Evolutionary conservation across 257 asterid genomes (phyloP).

Genomic region (Gentiana straminea): DNA sequence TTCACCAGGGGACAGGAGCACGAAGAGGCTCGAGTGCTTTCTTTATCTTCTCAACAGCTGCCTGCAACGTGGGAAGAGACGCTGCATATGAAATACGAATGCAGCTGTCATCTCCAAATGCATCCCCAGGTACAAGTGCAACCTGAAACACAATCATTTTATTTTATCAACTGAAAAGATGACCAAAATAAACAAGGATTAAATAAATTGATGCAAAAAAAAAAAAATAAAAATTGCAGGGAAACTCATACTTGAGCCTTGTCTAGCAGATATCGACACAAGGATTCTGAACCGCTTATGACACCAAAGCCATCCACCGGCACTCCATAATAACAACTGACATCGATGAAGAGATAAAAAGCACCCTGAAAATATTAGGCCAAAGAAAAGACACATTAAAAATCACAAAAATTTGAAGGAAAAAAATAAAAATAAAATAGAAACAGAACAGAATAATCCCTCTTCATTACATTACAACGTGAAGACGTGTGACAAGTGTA

Average conservation of each 20-base stretch:
- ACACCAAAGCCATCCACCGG: constrained; percentile 59
- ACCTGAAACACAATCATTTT: constrained; percentile 28
- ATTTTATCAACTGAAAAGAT: background rate
- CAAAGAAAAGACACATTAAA: constrained; percentile 4
- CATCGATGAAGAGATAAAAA: constrained; percentile 85
- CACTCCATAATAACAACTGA: constrained; percentile 66
- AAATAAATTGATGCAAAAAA: background rate
- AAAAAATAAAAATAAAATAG: background rate
- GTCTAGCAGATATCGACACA: constrained; percentile 83
- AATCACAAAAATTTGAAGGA: background rate
- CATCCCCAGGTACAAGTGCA: constrained; percentile 91
- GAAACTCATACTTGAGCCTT: constrained; percentile 59
- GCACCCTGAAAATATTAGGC: constrained; percentile 60
- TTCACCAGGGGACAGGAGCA: constrained; percentile 36
- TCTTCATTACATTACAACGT: too few relatives aligned
- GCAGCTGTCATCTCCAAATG: constrained; percentile 89
- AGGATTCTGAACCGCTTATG: constrained; percentile 61
- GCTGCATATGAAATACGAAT: constrained; percentile 85
- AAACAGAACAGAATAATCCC: background rate
- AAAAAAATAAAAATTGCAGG: background rate
- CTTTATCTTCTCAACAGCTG: constrained; percentile 59
- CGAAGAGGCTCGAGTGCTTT: constrained; percentile 41
- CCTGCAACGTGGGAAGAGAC: constrained; percentile 56
- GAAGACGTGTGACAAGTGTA: too few relatives aligned
- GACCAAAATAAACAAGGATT: too few relatives aligned